Base-by-base conservation (phyloP, 768 basidiomycete genomes). In the Serendipita sp. region DNA sequence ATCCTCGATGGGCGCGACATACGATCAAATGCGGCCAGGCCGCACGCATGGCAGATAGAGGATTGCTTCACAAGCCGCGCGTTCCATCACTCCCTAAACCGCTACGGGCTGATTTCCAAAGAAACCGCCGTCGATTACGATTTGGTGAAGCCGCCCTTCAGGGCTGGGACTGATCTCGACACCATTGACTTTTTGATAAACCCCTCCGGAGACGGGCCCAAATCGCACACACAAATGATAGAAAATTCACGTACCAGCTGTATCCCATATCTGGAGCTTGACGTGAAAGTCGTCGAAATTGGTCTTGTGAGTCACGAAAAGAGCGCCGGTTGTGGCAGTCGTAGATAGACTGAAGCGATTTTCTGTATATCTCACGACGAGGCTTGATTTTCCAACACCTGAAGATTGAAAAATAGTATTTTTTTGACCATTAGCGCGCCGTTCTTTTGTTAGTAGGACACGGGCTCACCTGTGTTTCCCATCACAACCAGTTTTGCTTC, bases 401-500 rank as follows among this genome's bases (percentile, higher is more conserved):
- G 66, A 33, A 64, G 60, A 38, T 61, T 43, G 7, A 48, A 63
- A 24, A 20, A 28, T 5, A 48, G 28, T 9, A 3, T 14, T 38
- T 38, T 38, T 38, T 38, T 38, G 5, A 14, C 38, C 5, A 38
- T 38, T 38, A 38, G 38, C 38, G 14, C 14, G 38, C 14, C 38
- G 38, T 38, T 14, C 7, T 38, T 38, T 38, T 14, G 14, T 38
- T 20, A 28, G 67, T 44, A 41, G 63, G 60, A 67, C 48, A 41
- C 51, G 38, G 60, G 68, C 78, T 64, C 62, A 80, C 81, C 81
- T 68, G 77, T 78, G 74, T 87, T 91, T 76, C 88, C 90, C 87
- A 93, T 90, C 69, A 95, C 83, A 71, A 95, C 91, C 72, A 94
- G 89, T 82, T 94, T 94, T 72, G 88, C 88, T 78, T 95, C 91